Conservation (phyloP, 371 early-diverging fungal genomes). For the Sporodiniella umbellata region DNA sequence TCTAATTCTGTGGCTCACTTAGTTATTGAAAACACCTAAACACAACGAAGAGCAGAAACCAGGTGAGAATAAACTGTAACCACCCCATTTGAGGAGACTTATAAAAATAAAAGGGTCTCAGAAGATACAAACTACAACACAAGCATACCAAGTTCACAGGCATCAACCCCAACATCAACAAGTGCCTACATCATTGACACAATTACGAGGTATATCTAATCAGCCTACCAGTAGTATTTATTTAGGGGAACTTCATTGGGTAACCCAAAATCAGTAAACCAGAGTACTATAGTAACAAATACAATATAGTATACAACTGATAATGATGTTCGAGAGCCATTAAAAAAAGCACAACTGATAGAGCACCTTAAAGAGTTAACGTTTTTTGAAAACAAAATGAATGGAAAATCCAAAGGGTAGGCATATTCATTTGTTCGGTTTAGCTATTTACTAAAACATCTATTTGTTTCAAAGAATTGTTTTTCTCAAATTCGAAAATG, state of each 20-base stretch:
- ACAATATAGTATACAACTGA: slow-evolving; percentile 55
- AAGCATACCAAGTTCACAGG: slow-evolving; percentile 11
- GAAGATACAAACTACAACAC: slow-evolving; percentile 22
- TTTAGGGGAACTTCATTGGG: slow-evolving; percentile 54
- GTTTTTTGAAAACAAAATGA: slow-evolving; percentile 63
- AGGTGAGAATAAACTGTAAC: not conserved
- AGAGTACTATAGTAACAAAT: not conserved
- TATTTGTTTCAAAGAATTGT: slow-evolving; percentile 31
- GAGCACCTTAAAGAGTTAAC: slow-evolving; percentile 43
- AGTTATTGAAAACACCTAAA: slow-evolving; percentile 2
- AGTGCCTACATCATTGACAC: slow-evolving; percentile 21
- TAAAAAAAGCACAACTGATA: slow-evolving; percentile 36
- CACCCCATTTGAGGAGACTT: not conserved
- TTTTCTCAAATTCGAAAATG: slow-evolving; percentile 45
- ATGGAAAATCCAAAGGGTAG: slow-evolving; percentile 66
- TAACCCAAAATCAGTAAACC: slow-evolving; percentile 7
- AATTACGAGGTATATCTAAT: slow-evolving; percentile 26
- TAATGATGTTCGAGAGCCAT: slow-evolving; percentile 39
- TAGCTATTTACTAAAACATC: not conserved
- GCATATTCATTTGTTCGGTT: not conserved
- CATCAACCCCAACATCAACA: slow-evolving; percentile 5
- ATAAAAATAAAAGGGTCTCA: slow-evolving; percentile 8
- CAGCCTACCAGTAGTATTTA: slow-evolving; percentile 42
- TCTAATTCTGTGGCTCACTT: not conserved
- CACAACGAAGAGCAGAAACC: slow-evolving; percentile 3